These are phyloP conservation scores for Leccinellum rugosiceps DNA, from an alignment of 768 basidiomycete genomes.

Conservation along the genomic window DNA sequence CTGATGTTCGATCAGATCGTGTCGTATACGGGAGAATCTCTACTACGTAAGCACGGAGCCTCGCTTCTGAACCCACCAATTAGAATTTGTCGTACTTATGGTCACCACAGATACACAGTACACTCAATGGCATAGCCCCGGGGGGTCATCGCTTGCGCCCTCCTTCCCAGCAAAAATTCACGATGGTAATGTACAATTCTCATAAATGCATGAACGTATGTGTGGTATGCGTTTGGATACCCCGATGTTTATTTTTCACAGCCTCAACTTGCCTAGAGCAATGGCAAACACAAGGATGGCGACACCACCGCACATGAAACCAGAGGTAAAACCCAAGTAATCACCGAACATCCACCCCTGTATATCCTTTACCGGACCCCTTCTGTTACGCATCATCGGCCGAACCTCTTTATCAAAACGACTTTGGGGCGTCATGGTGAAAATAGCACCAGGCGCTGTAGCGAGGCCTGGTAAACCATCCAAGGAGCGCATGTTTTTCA, in stretches of 20 bases:
- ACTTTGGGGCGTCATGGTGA: slow-evolving; percentile 9
- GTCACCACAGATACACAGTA: too few relatives aligned
- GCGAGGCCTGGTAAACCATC: slow-evolving; percentile 54
- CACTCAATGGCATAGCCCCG: background rate
- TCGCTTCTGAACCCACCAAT: background rate
- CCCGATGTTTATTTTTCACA: background rate
- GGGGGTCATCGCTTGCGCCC: background rate
- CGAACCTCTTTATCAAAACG: slow-evolving; percentile 18
- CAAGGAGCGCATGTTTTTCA: slow-evolving; percentile 47
- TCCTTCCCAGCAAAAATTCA: background rate
- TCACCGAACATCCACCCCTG: background rate
- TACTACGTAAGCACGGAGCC: background rate
- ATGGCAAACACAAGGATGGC: background rate
- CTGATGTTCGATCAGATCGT: background rate
- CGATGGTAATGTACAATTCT: background rate
- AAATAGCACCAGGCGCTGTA: slow-evolving; percentile 23
- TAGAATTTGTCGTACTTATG: background rate
- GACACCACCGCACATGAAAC: slow-evolving; percentile 18
- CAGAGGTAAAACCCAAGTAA: slow-evolving; percentile 9
- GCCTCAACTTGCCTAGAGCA: slow-evolving; percentile 6
- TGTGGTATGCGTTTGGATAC: background rate
- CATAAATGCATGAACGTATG: background rate
- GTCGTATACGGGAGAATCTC: background rate
- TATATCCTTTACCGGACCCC: background rate
- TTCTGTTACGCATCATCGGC: slow-evolving; percentile 4